Base-by-base conservation (phyloP, 1,284 basidiomycete species). In the Mycosarcoma maydis region DNA sequence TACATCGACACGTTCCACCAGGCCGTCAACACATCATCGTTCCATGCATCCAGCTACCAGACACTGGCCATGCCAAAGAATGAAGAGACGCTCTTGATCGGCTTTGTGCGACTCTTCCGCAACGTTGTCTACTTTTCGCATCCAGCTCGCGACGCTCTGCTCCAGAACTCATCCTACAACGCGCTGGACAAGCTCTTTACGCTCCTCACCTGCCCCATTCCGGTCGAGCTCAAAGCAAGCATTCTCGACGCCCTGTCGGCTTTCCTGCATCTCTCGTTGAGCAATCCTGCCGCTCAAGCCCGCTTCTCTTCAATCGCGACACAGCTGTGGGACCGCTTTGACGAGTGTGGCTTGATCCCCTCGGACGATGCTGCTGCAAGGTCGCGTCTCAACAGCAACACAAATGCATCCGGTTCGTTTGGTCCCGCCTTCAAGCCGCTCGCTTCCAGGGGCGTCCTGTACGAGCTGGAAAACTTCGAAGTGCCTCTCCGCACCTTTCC, bases 161-260 rank as follows among this genome's bases (percentile, higher is more conserved):
- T 90, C 42, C 85, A 88, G 22, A 91, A 94, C 82, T 87, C 88
- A 3, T 87, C 90, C 5, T 84, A 83, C 74, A 76, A 77, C 41
- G 91, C 92, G 0, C 87, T 97, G 88, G 4, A 87, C 94, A 34
- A 86, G 92, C 64, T 91, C 90, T 81, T 80, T 39, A 59, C 58
- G 23, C 69, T 81, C 9, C 75, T 77, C 38, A 68, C 73, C 17
- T 78, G 75, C 42, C 74, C 71, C 1, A 66, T 23, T 86, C 91
- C 92, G 0, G 84, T 95, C n/a, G 93, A 97, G 76, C 86, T 98
- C 51, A 97, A 97, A 77, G 93, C 92, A 0, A 88, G 90, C 1
- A 84, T 96, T 1, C 89, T 97, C 58, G 88, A 92, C 32, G 89
- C 92, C 0, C 85, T 96, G 6, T 87, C 91, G 0, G 90, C 92